Evolutionary conservation across 495 filamentous ascomycete species (phyloP).

Genomic region (Xylaria castorea): DNA sequence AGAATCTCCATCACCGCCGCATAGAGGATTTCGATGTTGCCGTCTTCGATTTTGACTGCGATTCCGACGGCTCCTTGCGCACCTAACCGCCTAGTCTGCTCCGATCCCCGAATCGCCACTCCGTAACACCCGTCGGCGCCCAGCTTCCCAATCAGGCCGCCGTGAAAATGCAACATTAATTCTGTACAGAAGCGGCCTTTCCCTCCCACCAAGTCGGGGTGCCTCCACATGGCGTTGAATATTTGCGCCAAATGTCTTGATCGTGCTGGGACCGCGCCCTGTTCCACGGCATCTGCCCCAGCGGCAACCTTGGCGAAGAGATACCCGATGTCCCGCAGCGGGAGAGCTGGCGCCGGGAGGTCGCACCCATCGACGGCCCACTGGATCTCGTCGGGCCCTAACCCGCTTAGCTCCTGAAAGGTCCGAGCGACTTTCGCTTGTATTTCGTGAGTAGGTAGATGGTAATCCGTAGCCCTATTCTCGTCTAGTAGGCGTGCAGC

Average conservation of each 20-base stretch:
- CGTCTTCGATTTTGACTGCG: conserved; percentile 3
- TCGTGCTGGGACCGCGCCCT: not conserved
- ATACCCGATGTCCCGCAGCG: not conserved
- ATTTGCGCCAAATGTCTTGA: not conserved
- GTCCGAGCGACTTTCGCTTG: not conserved
- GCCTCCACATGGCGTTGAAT: conserved; percentile 2
- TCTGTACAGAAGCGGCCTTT: not conserved
- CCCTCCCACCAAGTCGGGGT: not conserved
- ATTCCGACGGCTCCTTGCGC: not conserved
- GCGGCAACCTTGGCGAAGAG: not conserved
- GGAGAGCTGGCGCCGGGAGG: conserved; percentile 4
- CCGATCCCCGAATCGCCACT: not conserved
- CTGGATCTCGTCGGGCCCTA: not conserved
- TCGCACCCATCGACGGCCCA: not conserved
- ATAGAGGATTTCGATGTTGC: not conserved
- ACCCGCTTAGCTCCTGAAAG: not conserved
- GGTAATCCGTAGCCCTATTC: not conserved
- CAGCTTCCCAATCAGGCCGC: not conserved
- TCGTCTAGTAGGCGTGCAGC: not conserved
- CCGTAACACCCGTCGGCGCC: not conserved
- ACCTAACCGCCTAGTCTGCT: not conserved
- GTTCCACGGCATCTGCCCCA: not conserved
- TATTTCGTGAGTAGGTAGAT: not conserved
- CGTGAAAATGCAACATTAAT: not conserved
- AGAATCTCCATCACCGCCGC: not conserved